Conservation (phyloP, 176 grass and related monocot species). For the Oryza australiensis region DNA sequence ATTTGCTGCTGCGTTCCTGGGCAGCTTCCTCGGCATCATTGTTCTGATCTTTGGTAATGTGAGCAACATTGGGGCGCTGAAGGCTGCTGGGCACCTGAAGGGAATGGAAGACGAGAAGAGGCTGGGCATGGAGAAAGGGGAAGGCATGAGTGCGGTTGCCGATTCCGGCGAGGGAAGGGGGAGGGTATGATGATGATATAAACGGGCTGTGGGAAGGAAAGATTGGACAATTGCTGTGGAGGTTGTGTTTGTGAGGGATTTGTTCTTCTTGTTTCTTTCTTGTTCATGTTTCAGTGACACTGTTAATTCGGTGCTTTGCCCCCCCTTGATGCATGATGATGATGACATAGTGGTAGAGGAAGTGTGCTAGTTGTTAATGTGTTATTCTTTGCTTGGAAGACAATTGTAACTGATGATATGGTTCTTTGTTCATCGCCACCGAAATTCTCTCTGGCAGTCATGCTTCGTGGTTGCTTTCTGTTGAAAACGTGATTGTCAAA, state of each 20-base stretch:
- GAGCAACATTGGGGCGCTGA: constrained; percentile 61
- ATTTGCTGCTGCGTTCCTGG: constrained; percentile 75
- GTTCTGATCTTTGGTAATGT: constrained; percentile 92
- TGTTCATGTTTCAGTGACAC: constrained; percentile 57
- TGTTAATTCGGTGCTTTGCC: constrained; percentile 60
- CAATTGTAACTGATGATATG: constrained; percentile 72
- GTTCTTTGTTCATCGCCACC: constrained; percentile 50
- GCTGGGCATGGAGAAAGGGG: constrained; percentile 53
- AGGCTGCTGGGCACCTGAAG: constrained; percentile 69
- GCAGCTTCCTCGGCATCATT: constrained; percentile 68
- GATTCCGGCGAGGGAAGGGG: constrained; percentile 53
- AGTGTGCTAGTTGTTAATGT: constrained; percentile 64
- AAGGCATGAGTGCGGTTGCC: constrained; percentile 43
- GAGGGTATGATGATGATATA: constrained; percentile 59
- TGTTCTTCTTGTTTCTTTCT: constrained; percentile 75
- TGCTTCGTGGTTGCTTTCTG: constrained; percentile 35
- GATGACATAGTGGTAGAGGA: constrained; percentile 64
- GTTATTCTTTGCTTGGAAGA: constrained; percentile 68
- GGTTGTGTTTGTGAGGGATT: constrained; percentile 70
- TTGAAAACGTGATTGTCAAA: constrained; percentile 37
- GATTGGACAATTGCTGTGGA: constrained; percentile 52
- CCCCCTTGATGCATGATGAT: constrained; percentile 51
- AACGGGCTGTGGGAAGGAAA: constrained; percentile 24
- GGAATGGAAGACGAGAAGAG: constrained; percentile 68
- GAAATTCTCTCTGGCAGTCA: constrained; percentile 33